Percentiles rank a stretch among this genome's conserved stretches.
Conservation (phyloP, 2,329 filamentous ascomycete species). For the Penicillium sp. region DNA sequence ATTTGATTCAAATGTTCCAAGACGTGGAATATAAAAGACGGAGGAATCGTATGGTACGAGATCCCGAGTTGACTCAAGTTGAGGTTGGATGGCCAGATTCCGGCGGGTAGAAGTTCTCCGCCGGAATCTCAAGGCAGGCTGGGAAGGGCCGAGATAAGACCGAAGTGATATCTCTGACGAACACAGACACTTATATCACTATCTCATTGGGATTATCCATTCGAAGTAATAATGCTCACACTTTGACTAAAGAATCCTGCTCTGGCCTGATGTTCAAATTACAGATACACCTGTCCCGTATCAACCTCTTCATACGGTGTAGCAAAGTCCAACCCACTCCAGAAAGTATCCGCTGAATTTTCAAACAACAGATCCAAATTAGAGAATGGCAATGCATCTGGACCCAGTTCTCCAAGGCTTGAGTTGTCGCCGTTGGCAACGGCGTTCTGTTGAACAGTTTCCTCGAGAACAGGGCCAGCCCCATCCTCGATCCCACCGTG, state of each 20-base stretch:
- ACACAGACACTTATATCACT: neutral
- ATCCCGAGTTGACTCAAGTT: neutral
- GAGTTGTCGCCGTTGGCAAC: neutral
- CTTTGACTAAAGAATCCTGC: neutral
- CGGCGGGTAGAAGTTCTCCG: slow-evolving; percentile 1
- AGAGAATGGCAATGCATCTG: neutral
- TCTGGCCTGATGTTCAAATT: neutral
- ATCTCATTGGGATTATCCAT: neutral
- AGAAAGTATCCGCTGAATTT: slow-evolving; percentile 1
- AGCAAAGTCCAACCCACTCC: slow-evolving; percentile 1
- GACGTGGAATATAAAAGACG: neutral
- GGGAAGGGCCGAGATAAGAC: neutral
- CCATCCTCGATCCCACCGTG: neutral
- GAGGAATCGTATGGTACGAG: neutral
- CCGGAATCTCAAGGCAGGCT: neutral
- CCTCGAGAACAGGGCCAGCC: neutral
- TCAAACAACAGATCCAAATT: slow-evolving; percentile 1
- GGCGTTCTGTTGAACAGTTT: neutral
- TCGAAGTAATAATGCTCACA: too few relatives aligned
- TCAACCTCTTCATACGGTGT: neutral
- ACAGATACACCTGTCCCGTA: neutral
- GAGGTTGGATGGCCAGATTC: neutral
- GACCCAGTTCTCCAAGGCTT: neutral
- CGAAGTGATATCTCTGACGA: neutral
- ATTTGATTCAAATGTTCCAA: neutral